Conservation (phyloP, 495 filamentous ascomycete genomes). For the Tuber indicum region DNA sequence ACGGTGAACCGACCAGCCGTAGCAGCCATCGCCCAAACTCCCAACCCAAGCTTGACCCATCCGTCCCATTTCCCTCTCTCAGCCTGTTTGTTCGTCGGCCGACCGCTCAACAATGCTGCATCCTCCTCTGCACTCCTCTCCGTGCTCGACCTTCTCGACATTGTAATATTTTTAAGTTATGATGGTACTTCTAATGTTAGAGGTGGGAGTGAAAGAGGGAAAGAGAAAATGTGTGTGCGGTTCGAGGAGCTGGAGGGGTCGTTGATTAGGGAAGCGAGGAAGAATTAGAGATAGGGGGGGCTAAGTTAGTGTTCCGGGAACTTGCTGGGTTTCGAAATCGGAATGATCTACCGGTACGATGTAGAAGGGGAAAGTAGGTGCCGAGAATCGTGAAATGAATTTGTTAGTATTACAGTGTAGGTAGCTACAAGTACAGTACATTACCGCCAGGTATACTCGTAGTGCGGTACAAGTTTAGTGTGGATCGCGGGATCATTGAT, state of each 20-base stretch:
- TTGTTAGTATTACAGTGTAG: no score
- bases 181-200: slow-evolving; percentile 7
- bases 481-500: background rate
- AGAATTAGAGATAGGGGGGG: background rate
- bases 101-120: slow-evolving; percentile 59
- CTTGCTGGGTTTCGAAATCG: background rate
- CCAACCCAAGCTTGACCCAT: slow-evolving; percentile 67
- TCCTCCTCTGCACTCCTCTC: slow-evolving; percentile 51
- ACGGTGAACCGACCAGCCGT: slow-evolving; percentile 54
- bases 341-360: background rate
- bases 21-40: slow-evolving; percentile 83
- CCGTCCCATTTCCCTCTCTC: slow-evolving; percentile 45
- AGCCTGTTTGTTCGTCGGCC: slow-evolving; percentile 44
- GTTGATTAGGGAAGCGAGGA: background rate
- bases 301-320: background rate
- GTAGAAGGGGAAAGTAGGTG: background rate
- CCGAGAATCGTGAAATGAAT: no score
- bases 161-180: slow-evolving; percentile 18
- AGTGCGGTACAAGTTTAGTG: background rate
- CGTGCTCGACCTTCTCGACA: slow-evolving; percentile 16
- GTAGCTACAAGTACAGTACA: no score
- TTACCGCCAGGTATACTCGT: no score
- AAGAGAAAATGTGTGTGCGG: background rate
- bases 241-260: background rate
- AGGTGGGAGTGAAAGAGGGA: background rate